Percentiles rank a stretch among this genome's conserved stretches.
These are phyloP conservation scores for Aureobasidium sp. DNA, from an alignment of 2,329 filamentous ascomycete genomes.

Conservation along the genomic window DNA sequence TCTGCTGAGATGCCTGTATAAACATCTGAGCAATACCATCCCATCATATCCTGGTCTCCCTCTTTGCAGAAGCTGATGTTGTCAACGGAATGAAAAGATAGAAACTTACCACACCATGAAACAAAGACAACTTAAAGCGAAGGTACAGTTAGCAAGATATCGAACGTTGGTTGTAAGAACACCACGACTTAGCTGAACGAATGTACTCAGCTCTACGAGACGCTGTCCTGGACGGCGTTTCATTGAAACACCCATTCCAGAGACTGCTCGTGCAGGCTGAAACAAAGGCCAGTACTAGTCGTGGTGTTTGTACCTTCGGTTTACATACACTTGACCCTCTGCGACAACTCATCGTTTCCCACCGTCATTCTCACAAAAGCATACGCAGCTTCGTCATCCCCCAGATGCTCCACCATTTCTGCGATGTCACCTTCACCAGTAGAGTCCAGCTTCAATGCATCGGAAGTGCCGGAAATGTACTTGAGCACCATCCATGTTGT, in stretches of 20 bases:
- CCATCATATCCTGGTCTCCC: neutral
- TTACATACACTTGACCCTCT: neutral
- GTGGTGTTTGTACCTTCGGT: too few relatives aligned
- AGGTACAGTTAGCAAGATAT: too few relatives aligned
- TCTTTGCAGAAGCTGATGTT: neutral
- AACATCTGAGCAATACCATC: neutral
- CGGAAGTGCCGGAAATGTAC: slow-evolving; percentile 7
- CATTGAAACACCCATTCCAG: too few relatives aligned
- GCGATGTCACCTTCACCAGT: neutral
- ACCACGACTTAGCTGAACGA: too few relatives aligned
- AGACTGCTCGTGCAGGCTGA: too few relatives aligned
- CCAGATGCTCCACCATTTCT: neutral
- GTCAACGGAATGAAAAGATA: neutral
- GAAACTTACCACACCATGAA: slow-evolving; percentile 6
- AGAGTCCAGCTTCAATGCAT: slow-evolving; percentile 3
- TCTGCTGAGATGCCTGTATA: neutral
- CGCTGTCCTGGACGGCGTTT: too few relatives aligned
- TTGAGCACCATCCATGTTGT: slow-evolving; percentile 12
- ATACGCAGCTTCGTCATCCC: slow-evolving; percentile 8
- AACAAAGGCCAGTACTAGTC: too few relatives aligned
- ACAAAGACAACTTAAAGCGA: neutral
- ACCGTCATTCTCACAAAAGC: slow-evolving; percentile 8
- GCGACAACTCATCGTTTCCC: slow-evolving; percentile 2
- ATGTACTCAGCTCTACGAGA: too few relatives aligned
- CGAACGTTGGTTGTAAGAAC: too few relatives aligned